Base-by-base conservation (phyloP, 805 yeast genomes). In the Nadsonia fulvescens region DNA sequence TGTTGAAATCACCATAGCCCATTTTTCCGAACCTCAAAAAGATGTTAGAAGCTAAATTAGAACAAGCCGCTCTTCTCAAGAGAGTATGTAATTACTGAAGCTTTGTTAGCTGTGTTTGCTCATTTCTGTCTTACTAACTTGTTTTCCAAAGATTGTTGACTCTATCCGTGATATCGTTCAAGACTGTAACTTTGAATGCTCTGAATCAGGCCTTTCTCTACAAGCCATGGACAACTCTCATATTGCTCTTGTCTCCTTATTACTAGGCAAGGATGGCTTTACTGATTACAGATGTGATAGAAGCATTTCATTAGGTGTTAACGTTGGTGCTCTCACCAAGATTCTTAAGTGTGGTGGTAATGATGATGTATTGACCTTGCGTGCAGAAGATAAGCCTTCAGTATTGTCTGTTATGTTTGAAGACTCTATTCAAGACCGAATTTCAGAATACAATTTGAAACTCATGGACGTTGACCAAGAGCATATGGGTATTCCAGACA, bases 221-320 rank as follows among this genome's bases (percentile, higher is more conserved):
- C 96, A 89, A 60, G 96, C 98, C 14, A 89, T 89, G 39, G 98
- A 89, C 54, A 91, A 82, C 49, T 82, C 98, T 14, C 79, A 95
- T 62, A 94, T 89, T 32, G 66, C 83, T 36, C 64, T 89, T 37
- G 93, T 86, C 20, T 76, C 93, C 12, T 60, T 89, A 36, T 67
- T 78, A 40, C 74, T 89, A 38, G 93, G 91, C 32, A 69, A 72
- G 36, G 83, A 77, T 34, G 83, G 93, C 8, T 89, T 89, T 58
- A 63, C 69, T 33, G 86, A 76, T 40, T 89, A 77, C 61, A 74
- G 98, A 63, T 83, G 96, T 56, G 98, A 89, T 56, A 72, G 89
- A 47, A 81, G 78, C 39, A 62, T 83, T 41, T 81, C 93, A 5
- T 64, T 89, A 37, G 98, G 98, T 39, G 63, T 86, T 43, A 93